Evolutionary conservation across 805 yeast species (phyloP).

Genomic region (Wickerhamiella alocasiicola): DNA sequence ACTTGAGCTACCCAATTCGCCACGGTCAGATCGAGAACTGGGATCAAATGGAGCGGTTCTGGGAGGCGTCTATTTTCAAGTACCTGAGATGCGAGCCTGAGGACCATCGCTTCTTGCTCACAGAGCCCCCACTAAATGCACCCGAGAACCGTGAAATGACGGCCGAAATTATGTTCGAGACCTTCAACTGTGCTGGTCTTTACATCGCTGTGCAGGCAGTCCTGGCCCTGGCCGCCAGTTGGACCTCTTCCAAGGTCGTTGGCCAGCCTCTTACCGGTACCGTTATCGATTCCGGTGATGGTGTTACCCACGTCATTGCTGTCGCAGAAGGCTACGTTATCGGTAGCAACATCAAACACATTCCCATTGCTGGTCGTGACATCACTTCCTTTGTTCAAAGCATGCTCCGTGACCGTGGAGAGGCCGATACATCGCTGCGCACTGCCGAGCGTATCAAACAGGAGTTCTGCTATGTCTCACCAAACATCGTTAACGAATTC

Average conservation of each 20-base stretch:
- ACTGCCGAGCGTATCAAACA: slow-evolving; percentile 97
- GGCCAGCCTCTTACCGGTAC: slow-evolving; percentile 97
- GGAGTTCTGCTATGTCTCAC: slow-evolving; percentile 93
- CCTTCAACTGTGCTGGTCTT: slow-evolving; percentile 96
- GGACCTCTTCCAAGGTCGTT: slow-evolving; percentile 93
- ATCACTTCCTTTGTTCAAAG: slow-evolving; percentile 89
- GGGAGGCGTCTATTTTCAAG: slow-evolving; percentile 96
- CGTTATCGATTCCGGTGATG: slow-evolving; percentile 61
- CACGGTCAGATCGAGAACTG: slow-evolving; percentile 98
- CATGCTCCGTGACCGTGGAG: slow-evolving; percentile 92
- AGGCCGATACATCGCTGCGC: slow-evolving; percentile 79
- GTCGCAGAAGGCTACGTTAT: slow-evolving; percentile 99
- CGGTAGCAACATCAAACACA: slow-evolving; percentile 92
- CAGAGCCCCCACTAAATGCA: slow-evolving; percentile 99
- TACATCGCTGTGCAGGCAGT: slow-evolving; percentile 99
- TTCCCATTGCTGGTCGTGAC: slow-evolving; percentile 98
- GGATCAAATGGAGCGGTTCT: slow-evolving; percentile 99
- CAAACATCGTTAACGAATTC: slow-evolving; percentile 94
- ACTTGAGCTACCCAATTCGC: slow-evolving; percentile 80
- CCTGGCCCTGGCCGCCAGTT: slow-evolving; percentile 93
- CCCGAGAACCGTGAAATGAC: slow-evolving; percentile 98
- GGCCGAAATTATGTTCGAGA: slow-evolving; percentile 97
- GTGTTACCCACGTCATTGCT: slow-evolving; percentile 98
- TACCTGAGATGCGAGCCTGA: slow-evolving; percentile 97
- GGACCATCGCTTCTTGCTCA: slow-evolving; percentile 86